Base-by-base conservation (phyloP, 176 grass and related monocot genomes). In the Oryza officinalis region DNA sequence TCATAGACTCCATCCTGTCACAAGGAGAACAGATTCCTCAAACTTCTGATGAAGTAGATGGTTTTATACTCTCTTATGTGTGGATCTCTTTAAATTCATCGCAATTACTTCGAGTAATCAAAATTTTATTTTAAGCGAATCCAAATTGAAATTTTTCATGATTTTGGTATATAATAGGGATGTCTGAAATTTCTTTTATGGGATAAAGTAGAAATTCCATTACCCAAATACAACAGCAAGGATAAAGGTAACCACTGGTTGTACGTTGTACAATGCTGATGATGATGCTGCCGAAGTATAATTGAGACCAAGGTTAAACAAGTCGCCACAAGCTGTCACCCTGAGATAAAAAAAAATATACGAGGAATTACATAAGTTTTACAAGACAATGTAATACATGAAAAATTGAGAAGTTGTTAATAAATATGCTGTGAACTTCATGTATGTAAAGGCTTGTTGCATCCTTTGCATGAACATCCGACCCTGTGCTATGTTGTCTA, bases 1-100 rank as follows among this genome's bases (percentile, higher is more conserved):
- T 94, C 86, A 94, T 81, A 27, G 66, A 80, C 77, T 94, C 94
- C 88, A 89, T 92, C 59, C 94, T 97, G 84, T 25, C 37, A 76
- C 2, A 69, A 30, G 27, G 11, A 41, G 25, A 26, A 25, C 4
- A 27, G 10, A n/a, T 59, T 17, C 26, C 49, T 49, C 26, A 28
- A 9, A 13, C 8, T 54, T 54, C 15, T 33, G 30, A 57, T 59
- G 28, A 23, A 59, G 17, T 75, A 26, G 26, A 6, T 50, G 26
- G 7, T 50, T 74, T 13, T 74, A 8, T 8, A 10, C 45, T 47
- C 37, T 28, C 6, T 47, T 28, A 17, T 44, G 43, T 27, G 32
- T 43, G 27, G 43, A 72, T 13, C 15, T 73, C 41, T 46, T 72
- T 47, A 54, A 54, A 20, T 72, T 73, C 26, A 28, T 74, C 10